These are phyloP conservation scores for Syncephalis fuscata DNA, from an alignment of 371 early-diverging fungal species.

Conservation along the genomic window DNA sequence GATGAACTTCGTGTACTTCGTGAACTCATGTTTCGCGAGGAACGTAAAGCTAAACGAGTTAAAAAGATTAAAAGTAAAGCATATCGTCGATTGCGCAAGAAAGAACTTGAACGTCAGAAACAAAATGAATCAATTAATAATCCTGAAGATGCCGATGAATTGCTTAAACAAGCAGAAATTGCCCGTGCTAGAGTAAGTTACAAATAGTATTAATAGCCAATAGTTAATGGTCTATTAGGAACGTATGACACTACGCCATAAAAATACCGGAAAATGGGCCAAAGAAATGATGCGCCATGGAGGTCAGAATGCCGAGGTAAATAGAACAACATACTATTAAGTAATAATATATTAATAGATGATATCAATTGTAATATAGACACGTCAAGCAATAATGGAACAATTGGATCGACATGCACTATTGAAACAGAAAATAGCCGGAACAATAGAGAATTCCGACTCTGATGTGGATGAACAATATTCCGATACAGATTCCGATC, in stretches of 20 bases:
- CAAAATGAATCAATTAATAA: conserved; percentile 37
- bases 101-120: conserved; percentile 38
- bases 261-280: conserved; percentile 91
- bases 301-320: conserved; percentile 35
- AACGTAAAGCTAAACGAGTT: conserved; percentile 75
- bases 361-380: conserved; percentile 12
- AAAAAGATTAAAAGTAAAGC: conserved; percentile 95
- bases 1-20: conserved; percentile 79
- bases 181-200: conserved; percentile 39
- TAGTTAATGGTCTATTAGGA: no score
- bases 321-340: not conserved
- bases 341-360: not conserved
- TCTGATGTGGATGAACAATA: conserved; percentile 24
- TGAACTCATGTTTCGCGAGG: conserved; percentile 82
- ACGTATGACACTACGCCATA: conserved; percentile 85
- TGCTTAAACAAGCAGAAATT: conserved; percentile 45
- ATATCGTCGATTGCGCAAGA: conserved; percentile 67
- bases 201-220: not conserved
- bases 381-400: conserved; percentile 68
- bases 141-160: conserved; percentile 43
- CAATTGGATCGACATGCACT: conserved; percentile 70
- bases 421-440: conserved; percentile 67
- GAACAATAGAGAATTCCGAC: conserved; percentile 31
- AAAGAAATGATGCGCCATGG: conserved; percentile 55
- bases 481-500: conserved; percentile 21